Conservation (phyloP, 176 grass and related monocot species). For the Musa acuminata region DNA sequence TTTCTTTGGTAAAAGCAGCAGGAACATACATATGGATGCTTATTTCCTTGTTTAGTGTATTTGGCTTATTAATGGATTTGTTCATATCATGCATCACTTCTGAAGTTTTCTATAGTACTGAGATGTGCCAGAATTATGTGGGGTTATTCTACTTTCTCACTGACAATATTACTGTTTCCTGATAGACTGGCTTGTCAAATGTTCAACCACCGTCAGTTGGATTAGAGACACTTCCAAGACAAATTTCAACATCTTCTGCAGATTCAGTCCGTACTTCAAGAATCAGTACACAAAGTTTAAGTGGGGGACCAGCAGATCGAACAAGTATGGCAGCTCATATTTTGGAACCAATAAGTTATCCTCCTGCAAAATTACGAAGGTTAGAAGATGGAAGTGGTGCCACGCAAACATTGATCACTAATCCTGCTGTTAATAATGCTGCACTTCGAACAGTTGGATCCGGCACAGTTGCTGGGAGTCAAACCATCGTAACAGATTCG, state of each 20-base stretch:
- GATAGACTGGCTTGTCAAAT: conserved; percentile 26
- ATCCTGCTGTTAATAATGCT: conserved; percentile 26
- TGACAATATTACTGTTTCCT: neutral
- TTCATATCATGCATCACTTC: neutral
- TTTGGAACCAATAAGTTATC: conserved; percentile 34
- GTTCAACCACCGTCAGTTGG: conserved; percentile 1
- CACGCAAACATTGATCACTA: conserved; percentile 26
- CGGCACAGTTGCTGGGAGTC: conserved; percentile 33
- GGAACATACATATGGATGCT: neutral
- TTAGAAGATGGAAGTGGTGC: conserved; percentile 51
- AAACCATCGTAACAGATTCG: conserved; percentile 25
- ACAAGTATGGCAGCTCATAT: conserved; percentile 18
- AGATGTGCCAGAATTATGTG: neutral
- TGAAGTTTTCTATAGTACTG: neutral
- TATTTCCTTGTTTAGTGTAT: neutral
- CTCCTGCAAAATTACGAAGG: conserved; percentile 44
- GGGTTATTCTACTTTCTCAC: neutral
- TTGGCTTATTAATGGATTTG: neutral
- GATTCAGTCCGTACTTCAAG: conserved; percentile 6
- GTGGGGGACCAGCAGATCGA: conserved; percentile 18
- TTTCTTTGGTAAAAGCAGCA: neutral
- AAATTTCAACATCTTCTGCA: conserved; percentile 34
- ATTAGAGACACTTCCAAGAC: neutral
- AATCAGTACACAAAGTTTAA: conserved; percentile 2
- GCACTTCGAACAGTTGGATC: conserved; percentile 31